Conservation (phyloP, 2,329 filamentous ascomycete genomes). For the Nannizzia gypsea region DNA sequence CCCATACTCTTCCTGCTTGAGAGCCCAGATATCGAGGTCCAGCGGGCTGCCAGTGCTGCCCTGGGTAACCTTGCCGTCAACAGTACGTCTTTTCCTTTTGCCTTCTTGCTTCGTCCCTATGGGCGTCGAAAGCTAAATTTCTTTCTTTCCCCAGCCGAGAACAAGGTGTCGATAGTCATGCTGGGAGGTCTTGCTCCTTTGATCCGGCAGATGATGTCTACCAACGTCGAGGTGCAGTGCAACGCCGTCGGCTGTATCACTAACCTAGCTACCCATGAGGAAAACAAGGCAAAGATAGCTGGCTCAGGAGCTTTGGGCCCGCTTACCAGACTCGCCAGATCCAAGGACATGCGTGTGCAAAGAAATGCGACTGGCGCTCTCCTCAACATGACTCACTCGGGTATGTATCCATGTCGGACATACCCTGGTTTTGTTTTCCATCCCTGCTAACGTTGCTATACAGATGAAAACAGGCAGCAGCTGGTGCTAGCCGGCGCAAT, state of each 20-base stretch:
- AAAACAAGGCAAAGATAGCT: conserved; percentile 98
- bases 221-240: conserved; percentile 97
- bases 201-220: conserved; percentile 95
- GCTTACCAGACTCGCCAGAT: conserved; percentile 84
- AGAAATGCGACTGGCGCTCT: conserved; percentile 92
- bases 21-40: conserved; percentile 91
- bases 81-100: conserved; percentile 48
- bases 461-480: conserved; percentile 95
- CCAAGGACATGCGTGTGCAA: conserved; percentile 96
- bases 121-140: background rate
- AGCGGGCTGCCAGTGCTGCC: conserved; percentile 89
- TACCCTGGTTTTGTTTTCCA: background rate
- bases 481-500: conserved; percentile 97
- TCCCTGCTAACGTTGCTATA: background rate
- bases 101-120: background rate
- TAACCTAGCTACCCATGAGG: conserved; percentile 93
- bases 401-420: conserved; percentile 38
- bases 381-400: conserved; percentile 98
- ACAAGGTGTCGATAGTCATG: conserved; percentile 92
- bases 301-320: conserved; percentile 85
- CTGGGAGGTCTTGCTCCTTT: conserved; percentile 81
- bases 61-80: conserved; percentile 94
- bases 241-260: conserved; percentile 99
- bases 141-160: conserved; percentile 55
- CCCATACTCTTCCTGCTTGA: conserved; percentile 92